Percentiles rank a stretch among this genome's conserved stretches.
Evolutionary conservation across 345 rosid species (phyloP).

Genomic region (Lenwebbia sp.): DNA sequence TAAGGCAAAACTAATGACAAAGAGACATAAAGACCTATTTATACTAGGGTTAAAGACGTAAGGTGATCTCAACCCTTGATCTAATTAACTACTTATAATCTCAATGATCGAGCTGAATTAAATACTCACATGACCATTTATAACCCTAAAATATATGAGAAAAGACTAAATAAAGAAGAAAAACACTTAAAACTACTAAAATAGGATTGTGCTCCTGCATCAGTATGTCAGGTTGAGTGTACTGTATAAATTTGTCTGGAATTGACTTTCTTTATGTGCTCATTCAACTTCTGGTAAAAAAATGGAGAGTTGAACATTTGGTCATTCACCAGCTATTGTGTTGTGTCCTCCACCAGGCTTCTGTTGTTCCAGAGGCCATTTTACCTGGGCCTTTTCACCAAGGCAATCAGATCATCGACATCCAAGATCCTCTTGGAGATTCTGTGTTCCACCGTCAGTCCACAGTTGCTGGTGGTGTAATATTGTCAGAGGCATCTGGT

Average conservation of each 20-base stretch:
- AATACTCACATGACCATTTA: not conserved
- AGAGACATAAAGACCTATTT: not conserved
- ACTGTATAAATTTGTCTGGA: not conserved
- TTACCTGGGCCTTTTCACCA: constrained; percentile 22
- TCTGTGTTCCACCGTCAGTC: not conserved
- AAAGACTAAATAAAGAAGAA: not conserved
- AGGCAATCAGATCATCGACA: not conserved
- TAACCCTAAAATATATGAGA: not conserved
- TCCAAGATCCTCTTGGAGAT: not conserved
- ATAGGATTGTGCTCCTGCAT: not conserved
- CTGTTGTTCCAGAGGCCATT: constrained; percentile 27
- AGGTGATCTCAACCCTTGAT: not conserved
- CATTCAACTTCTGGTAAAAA: not conserved
- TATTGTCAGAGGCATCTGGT: constrained; percentile 3
- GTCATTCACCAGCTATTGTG: not conserved
- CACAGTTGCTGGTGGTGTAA: constrained; percentile 1
- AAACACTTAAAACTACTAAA: not conserved
- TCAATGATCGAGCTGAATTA: not conserved
- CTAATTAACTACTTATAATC: not conserved
- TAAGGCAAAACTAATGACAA: not conserved
- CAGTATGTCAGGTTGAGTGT: not conserved
- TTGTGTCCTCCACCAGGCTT: constrained; percentile 8
- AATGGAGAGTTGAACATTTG: not conserved
- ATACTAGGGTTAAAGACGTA: not conserved
- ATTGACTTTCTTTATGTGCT: not conserved